These are phyloP conservation scores for Apiospora hydei DNA, from an alignment of 2,329 filamentous ascomycete genomes.

Conservation along the genomic window DNA sequence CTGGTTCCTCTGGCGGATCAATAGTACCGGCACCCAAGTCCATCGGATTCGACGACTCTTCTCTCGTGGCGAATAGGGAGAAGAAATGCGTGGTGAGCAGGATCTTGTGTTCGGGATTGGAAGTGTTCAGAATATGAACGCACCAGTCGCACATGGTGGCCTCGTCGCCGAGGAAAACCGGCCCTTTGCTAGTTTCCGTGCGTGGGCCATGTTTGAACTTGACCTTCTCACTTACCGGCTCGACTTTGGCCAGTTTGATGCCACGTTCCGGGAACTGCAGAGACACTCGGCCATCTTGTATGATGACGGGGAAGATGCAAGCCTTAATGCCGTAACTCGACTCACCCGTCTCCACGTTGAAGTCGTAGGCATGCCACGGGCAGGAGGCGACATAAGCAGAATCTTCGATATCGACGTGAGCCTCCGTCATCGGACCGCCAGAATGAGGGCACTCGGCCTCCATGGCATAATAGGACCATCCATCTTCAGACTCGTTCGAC, in stretches of 20 bases:
- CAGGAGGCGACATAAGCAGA: constrained; percentile 55
- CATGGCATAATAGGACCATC: constrained; percentile 56
- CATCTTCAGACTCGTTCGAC: constrained; percentile 44
- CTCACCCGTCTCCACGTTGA: constrained; percentile 56
- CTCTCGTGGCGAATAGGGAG: constrained; percentile 47
- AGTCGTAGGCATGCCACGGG: constrained; percentile 58
- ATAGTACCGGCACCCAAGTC: constrained; percentile 47
- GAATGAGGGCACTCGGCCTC: constrained; percentile 56
- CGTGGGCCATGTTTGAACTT: constrained; percentile 48
- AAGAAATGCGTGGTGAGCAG: constrained; percentile 53
- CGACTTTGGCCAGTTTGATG: constrained; percentile 43
- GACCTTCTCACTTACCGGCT: constrained; percentile 53
- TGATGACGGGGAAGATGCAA: constrained; percentile 52
- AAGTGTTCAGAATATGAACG: constrained; percentile 52
- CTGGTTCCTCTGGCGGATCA: constrained; percentile 48
- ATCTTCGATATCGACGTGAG: constrained; percentile 55
- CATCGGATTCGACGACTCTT: constrained; percentile 49
- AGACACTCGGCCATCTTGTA: constrained; percentile 44
- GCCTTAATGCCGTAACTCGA: constrained; percentile 55
- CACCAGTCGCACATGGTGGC: constrained; percentile 57
- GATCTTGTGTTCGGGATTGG: constrained; percentile 54
- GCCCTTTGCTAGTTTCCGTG: constrained; percentile 29
- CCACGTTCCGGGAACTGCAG: constrained; percentile 41
- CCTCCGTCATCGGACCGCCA: constrained; percentile 53
- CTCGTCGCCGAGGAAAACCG: constrained; percentile 46